Evolutionary conservation across 805 yeast genomes (phyloP).

Genomic region (Ogataea glucozyma): DNA sequence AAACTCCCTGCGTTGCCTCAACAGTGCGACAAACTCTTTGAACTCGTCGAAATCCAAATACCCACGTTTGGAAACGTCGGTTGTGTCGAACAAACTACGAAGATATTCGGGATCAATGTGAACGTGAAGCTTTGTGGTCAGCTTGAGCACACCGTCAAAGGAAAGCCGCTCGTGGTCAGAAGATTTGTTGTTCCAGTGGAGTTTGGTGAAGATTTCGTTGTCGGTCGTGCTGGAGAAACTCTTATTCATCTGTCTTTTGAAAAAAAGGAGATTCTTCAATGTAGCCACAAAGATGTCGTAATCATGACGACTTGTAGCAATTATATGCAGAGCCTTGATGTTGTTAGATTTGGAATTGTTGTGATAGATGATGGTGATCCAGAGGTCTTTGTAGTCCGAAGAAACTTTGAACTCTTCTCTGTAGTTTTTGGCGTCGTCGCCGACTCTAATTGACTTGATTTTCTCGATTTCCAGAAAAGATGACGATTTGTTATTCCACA

Average conservation of each 20-base stretch:
- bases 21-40: slow-evolving; percentile 65
- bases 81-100: slow-evolving; percentile 49
- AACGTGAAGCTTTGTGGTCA: slow-evolving; percentile 70
- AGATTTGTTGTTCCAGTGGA: slow-evolving; percentile 61
- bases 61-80: slow-evolving; percentile 50
- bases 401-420: slow-evolving; percentile 82
- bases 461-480: slow-evolving; percentile 56
- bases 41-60: slow-evolving; percentile 71
- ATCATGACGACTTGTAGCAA: slow-evolving; percentile 56
- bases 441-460: slow-evolving; percentile 60
- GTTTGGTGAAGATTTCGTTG: slow-evolving; percentile 43
- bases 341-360: slow-evolving; percentile 57
- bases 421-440: slow-evolving; percentile 76
- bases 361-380: slow-evolving; percentile 82
- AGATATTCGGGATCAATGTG: slow-evolving; percentile 61
- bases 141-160: slow-evolving; percentile 66
- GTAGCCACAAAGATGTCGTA: slow-evolving; percentile 57
- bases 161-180: slow-evolving; percentile 40
- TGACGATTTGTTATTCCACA: slow-evolving; percentile 56
- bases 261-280: slow-evolving; percentile 52
- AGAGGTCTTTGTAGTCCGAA: slow-evolving; percentile 58
- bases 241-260: slow-evolving; percentile 61
- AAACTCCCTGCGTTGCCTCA: slow-evolving; percentile 70
- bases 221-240: slow-evolving; percentile 54
- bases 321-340: slow-evolving; percentile 75